Evolutionary conservation across 805 yeast species (phyloP), one percentile per base, ranked within the genome.

Genomic region (Lipomyces yamanashiensis): DNA sequence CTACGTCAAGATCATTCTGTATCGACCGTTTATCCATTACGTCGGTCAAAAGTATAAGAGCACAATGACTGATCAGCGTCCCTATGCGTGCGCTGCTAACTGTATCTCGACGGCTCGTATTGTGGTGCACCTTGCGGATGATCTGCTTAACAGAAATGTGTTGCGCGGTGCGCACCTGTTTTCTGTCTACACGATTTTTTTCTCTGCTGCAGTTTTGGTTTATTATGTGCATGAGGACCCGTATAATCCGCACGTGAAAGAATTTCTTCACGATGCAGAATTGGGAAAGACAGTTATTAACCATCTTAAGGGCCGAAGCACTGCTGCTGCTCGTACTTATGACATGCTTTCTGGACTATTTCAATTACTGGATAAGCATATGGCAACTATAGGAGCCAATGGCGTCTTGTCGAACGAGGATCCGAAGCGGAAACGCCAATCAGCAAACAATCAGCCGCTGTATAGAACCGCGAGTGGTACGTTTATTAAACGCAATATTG

Each of bases 151-250:
- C 67, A 84, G 86, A 66, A 81, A 87, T 62, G 80, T 90, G 74
- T 78, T 92, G 45, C 84, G 87, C 67, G 96, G 96, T 0, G 89
- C 95, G 1, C 92, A 92, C 73, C 91, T 97, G 96, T 92, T 90
- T 73, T 86, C 95, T 7, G 88, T 89, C 72, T 92, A 92, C 74
- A 90, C 97, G 0, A 87, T 92, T 5, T 92, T 91, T 74, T 90
- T 90, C 76, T 87, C 96, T 1, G 91, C 91, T 64, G 96, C 96
- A 0, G 89, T 96, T 72, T 79, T 91, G 70, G 88, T 90, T 17
- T 90, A 87, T 71, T 90, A 91, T 73, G 88, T 85, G 61, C 93
- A 89, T 74, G 84, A 81, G 61, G 77, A 75, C 62, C 72, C 74
- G 62, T 58, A 70, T 53, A 66, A 67, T 61, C 64, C 72, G 58